Conservation (phyloP, 169 alveolate species). For the Eimeria necatrix region DNA sequence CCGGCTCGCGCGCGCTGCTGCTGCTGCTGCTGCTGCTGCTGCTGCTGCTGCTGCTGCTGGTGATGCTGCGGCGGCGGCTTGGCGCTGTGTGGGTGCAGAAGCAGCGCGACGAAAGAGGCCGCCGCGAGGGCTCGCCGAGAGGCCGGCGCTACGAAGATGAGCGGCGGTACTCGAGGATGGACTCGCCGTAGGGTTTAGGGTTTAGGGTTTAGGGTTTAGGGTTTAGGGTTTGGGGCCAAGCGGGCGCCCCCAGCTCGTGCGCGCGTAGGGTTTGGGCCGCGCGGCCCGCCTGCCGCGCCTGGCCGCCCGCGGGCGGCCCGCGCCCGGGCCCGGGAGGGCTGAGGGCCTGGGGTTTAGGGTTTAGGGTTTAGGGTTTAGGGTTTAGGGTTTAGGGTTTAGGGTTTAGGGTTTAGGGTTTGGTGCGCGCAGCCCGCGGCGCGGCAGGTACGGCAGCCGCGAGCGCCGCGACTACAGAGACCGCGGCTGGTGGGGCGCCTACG, state of each 20-base stretch:
- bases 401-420: conserved; percentile 27
- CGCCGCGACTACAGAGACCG: conserved; percentile 35
- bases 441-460: conserved; percentile 41
- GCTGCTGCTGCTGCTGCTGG: neutral
- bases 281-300: no score
- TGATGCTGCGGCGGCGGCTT: neutral
- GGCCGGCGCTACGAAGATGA: conserved; percentile 58
- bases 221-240: neutral
- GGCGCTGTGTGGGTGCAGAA: conserved; percentile 10
- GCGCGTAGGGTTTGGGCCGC: neutral
- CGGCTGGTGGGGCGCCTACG: conserved; percentile 63
- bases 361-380: no score
- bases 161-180: conserved; percentile 43
- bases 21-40: conserved; percentile 25
- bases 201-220: conserved; percentile 15
- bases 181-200: conserved; percentile 54
- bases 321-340: no score
- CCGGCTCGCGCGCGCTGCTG: neutral
- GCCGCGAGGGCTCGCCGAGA: conserved; percentile 29
- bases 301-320: no score
- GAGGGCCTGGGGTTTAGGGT: no score
- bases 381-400: conserved; percentile 49
- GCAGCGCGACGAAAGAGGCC: conserved; percentile 19
- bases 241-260: no score
- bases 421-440: conserved; percentile 17